phyloP scores from a whole-genome alignment of 1,284 basidiomycete genomes.

The Malassezia japonica region DNA sequence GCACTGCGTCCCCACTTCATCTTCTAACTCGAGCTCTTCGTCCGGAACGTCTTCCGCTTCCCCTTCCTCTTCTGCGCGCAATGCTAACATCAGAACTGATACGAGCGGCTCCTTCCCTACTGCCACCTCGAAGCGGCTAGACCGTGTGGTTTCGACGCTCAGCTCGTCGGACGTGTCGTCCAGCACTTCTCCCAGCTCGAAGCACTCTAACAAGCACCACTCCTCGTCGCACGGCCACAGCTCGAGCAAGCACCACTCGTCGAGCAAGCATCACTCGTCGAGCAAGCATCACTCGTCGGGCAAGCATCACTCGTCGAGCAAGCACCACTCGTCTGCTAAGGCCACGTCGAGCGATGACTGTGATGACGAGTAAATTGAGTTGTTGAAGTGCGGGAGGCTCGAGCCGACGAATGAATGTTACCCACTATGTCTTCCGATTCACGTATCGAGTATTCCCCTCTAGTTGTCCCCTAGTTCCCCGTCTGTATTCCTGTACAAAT shows the following conservation, averaged over 20 bases:
- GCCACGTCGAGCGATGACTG: neutral
- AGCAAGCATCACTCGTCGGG: neutral
- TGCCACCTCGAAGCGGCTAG: neutral
- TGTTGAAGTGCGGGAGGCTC: no score
- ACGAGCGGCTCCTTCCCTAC: no score
- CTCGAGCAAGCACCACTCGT: neutral
- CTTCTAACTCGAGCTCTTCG: slow-evolving; percentile 6
- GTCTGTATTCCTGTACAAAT: no score
- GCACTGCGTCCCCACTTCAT: slow-evolving; percentile 12
- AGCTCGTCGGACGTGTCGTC: neutral
- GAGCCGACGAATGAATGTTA: no score
- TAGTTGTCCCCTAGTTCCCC: neutral
- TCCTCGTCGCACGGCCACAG: neutral
- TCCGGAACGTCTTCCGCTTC: slow-evolving; percentile 1
- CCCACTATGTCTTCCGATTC: neutral
- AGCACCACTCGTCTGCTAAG: neutral
- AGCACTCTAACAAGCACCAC: neutral
- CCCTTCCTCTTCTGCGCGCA: slow-evolving; percentile 7
- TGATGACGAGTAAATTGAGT: neutral
- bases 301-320: neutral
- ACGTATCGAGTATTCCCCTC: neutral
- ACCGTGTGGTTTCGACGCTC: slow-evolving; percentile 1
- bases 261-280: neutral
- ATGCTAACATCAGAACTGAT: slow-evolving; percentile 7
- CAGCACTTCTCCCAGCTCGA: neutral